phyloP scores from a whole-genome alignment of 106 monocot genomes.

The Dioscorea zingiberensis region DNA sequence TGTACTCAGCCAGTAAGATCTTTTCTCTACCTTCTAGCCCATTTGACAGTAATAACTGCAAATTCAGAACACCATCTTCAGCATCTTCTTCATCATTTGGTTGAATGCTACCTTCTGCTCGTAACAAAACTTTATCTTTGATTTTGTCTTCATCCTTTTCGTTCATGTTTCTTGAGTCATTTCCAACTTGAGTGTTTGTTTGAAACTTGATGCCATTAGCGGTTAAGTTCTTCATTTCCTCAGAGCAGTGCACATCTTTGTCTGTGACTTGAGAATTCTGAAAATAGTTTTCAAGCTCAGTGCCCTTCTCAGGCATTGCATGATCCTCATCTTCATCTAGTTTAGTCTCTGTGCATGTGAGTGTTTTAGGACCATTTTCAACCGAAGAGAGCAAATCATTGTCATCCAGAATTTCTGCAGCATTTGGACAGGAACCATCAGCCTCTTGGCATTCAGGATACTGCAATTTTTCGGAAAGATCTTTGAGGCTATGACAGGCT shows the following conservation, averaged over 20 bases:
- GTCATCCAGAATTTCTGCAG: background rate
- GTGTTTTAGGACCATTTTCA: too few species aligned
- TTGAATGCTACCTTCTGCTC: background rate
- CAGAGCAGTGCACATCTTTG: too few species aligned
- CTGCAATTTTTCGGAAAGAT: conserved; percentile 10
- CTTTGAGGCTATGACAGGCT: conserved; percentile 3
- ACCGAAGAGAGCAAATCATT: too few species aligned
- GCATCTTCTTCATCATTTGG: background rate
- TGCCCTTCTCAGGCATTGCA: too few species aligned
- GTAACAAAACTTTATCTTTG: background rate
- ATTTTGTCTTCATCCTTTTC: background rate
- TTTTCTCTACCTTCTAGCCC: conserved; percentile 62
- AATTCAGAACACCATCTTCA: conserved; percentile 14
- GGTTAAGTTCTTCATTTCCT: too few species aligned
- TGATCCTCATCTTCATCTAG: too few species aligned
- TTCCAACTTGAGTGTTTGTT: too few species aligned
- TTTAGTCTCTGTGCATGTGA: too few species aligned
- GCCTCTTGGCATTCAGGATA: background rate
- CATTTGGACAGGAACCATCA: background rate
- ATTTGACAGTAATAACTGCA: conserved; percentile 39
- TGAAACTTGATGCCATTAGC: too few species aligned
- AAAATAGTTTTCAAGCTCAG: too few species aligned
- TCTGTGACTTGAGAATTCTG: too few species aligned
- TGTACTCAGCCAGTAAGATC: conserved; percentile 55
- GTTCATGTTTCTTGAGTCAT: background rate